Percentiles rank a stretch among this genome's conserved stretches.
Conservation (phyloP, 345 rosid genomes). For the Bruguiera parviflora region DNA sequence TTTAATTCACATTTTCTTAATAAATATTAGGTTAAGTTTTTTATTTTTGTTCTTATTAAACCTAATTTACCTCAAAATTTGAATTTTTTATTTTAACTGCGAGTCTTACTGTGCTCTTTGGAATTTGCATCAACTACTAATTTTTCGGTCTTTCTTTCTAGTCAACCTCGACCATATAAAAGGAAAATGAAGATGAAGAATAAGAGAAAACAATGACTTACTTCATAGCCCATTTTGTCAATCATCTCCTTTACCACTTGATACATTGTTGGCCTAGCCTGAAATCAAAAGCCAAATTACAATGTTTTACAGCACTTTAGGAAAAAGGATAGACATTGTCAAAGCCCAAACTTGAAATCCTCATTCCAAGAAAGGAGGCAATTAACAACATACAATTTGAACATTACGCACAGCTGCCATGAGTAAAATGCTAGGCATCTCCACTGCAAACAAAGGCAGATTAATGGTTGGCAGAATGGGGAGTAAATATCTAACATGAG, state of each 20-base stretch:
- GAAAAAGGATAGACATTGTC: constrained; percentile 5
- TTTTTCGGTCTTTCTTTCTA: background rate
- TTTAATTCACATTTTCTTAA: no score
- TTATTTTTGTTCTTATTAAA: no score
- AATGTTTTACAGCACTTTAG: constrained; percentile 4
- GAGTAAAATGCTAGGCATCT: constrained; percentile 90
- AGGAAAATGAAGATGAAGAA: background rate
- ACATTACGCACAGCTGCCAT: constrained; percentile 94
- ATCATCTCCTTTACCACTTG: constrained; percentile 90
- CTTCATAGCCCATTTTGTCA: constrained; percentile 87
- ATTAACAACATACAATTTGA: constrained; percentile 55
- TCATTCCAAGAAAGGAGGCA: constrained; percentile 1
- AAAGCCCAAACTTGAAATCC: constrained; percentile 11
- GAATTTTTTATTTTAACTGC: no score
- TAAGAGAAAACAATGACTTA: constrained; percentile 25
- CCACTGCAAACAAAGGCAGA: constrained; percentile 60
- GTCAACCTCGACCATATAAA: background rate
- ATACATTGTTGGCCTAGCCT: constrained; percentile 94
- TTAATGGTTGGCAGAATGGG: background rate
- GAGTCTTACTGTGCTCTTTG: no score
- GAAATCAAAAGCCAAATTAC: constrained; percentile 35
- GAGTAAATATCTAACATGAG: background rate
- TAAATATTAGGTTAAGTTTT: no score
- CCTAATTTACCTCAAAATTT: no score
- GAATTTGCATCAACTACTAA: no score